Conservation (phyloP, 2,329 filamentous ascomycete species). For the Calonectria pseudoreteaudii region DNA sequence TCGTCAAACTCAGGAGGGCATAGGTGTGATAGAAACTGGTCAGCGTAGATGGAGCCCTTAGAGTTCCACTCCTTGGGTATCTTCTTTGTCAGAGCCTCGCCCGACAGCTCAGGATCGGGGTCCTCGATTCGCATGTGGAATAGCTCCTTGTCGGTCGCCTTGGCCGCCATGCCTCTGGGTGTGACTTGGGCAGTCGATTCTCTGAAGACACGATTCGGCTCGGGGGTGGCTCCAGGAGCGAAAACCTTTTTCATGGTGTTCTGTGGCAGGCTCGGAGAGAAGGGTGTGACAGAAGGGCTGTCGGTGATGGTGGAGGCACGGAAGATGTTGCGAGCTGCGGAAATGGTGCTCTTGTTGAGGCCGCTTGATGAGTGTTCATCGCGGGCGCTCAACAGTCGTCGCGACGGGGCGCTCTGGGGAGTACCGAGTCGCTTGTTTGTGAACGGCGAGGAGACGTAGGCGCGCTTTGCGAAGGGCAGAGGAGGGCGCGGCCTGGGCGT, state of each 20-base stretch:
- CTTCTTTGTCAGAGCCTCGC: constrained; percentile 65
- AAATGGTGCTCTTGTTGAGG: constrained; percentile 50
- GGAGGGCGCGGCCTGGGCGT: constrained; percentile 55
- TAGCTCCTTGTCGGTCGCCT: constrained; percentile 62
- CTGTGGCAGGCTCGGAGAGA: constrained; percentile 59
- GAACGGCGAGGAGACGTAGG: constrained; percentile 53
- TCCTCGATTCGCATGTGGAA: constrained; percentile 71
- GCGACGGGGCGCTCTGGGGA: constrained; percentile 52
- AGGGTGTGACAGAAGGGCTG: constrained; percentile 48
- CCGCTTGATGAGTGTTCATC: constrained; percentile 51
- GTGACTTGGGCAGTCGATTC: constrained; percentile 60
- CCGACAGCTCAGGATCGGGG: constrained; percentile 67
- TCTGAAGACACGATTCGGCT: constrained; percentile 55
- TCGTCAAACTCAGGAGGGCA: constrained; percentile 70
- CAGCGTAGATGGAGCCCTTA: constrained; percentile 68
- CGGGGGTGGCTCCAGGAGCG: constrained; percentile 58
- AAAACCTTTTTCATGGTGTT: constrained; percentile 62
- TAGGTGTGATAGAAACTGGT: constrained; percentile 68
- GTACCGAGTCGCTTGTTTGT: constrained; percentile 51
- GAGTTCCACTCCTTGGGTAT: constrained; percentile 65
- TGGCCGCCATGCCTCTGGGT: constrained; percentile 62
- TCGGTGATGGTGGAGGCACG: constrained; percentile 52
- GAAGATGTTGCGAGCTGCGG: constrained; percentile 56
- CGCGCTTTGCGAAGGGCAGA: constrained; percentile 58
- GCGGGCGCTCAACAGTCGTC: constrained; percentile 50